Evolutionary conservation across 2,329 filamentous ascomycete species (phyloP).

Genomic region (Fusarium agapanthi): DNA sequence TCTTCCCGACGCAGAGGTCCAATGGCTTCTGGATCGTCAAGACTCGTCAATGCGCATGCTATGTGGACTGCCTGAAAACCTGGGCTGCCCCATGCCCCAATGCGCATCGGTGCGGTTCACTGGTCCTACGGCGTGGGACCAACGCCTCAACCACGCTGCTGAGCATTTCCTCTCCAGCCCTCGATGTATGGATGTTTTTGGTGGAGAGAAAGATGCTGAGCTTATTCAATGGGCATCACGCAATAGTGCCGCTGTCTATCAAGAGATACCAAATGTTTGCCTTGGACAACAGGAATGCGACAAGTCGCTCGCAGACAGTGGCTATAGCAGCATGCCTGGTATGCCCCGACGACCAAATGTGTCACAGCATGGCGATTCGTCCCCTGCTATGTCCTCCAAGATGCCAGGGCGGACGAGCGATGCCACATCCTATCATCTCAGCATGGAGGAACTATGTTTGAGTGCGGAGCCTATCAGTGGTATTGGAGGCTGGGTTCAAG

Average conservation of each 20-base stretch:
- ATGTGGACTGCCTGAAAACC: accelerated
- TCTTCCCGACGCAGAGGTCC: accelerated
- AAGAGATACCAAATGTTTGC: accelerated
- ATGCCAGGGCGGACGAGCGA: accelerated
- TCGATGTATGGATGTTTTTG: accelerated
- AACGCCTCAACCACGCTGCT: accelerated
- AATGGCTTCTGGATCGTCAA: accelerated
- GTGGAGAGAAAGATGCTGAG: accelerated
- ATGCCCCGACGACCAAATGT: accelerated
- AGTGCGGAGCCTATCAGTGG: accelerated
- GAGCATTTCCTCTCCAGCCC: accelerated
- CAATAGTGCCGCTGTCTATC: too few species aligned
- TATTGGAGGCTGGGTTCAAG: neutral
- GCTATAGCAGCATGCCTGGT: neutral
- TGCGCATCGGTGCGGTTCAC: accelerated
- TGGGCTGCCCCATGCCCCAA: neutral
- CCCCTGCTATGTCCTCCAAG: accelerated
- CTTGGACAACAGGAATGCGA: accelerated
- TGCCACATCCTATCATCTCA: neutral
- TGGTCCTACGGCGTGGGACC: accelerated
- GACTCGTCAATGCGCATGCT: accelerated
- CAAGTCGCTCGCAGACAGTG: neutral
- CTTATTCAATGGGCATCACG: accelerated
- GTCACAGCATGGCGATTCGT: accelerated
- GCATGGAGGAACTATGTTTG: neutral